These are phyloP conservation scores for Gardenia jasminoides DNA, from an alignment of 257 asterid species.

Conservation along the genomic window DNA sequence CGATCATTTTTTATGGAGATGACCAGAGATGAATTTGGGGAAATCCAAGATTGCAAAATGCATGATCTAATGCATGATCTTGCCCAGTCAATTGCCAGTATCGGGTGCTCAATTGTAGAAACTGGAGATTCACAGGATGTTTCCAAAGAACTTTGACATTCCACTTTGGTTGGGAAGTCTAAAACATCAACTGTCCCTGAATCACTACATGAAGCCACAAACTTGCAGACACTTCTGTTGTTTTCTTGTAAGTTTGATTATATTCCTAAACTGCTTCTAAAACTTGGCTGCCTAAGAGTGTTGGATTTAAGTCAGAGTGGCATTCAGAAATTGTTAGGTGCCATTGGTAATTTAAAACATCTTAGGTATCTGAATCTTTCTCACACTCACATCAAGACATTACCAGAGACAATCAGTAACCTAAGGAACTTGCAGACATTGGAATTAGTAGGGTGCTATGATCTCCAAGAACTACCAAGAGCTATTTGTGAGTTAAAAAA, in stretches of 20 bases:
- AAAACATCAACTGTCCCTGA: neutral
- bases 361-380: conserved; percentile 20
- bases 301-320: conserved; percentile 14
- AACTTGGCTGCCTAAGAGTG: conserved; percentile 15
- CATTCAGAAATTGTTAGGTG: conserved; percentile 7
- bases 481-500: conserved; percentile 11
- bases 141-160: conserved; percentile 9
- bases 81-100: conserved; percentile 16
- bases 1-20: conserved; percentile 52
- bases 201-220: too few relatives aligned
- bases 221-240: too few relatives aligned
- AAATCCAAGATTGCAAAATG: neutral
- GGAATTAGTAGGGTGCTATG: conserved; percentile 2
- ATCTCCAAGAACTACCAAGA: conserved; percentile 12
- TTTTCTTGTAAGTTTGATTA: neutral
- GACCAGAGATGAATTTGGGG: conserved; percentile 13
- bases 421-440: conserved; percentile 14
- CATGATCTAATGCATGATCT: conserved; percentile 8
- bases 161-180: conserved; percentile 2
- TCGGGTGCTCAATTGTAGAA: conserved; percentile 12
- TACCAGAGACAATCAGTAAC: conserved; percentile 17
- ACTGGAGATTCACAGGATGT: conserved; percentile 1
- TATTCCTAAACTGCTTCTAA: conserved; percentile 8
- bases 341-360: conserved; percentile 16
- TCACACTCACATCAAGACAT: conserved; percentile 3